Base-by-base conservation (phyloP, 2,329 filamentous ascomycete genomes). In the Scytalidium lignicola region DNA sequence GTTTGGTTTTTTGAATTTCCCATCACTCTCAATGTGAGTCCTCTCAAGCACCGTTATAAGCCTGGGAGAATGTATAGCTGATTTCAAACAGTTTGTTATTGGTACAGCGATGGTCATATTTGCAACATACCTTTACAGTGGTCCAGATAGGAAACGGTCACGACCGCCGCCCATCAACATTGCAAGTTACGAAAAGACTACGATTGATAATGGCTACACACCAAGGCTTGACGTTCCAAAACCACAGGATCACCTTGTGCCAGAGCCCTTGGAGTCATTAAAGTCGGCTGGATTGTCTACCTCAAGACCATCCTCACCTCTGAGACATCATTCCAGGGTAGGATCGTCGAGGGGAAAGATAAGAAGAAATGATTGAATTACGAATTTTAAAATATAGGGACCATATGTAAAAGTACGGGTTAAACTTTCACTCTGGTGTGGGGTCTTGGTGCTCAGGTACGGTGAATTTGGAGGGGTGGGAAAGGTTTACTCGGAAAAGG, bases 101-200 rank as follows among this genome's bases (percentile, higher is more conserved):
- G 93, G 93, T 47, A 91, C 91, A 0, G 74, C 75, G 10, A 72
- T 93, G 44, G 91, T 97, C 8, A 71, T 96, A 1, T 76, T 81
- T 40, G 86, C 91, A 2, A 95, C 90, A 2, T 96, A 90, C 65
- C 75, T 96, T 15, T 96, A 96, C 72, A 90, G 82, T 52, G 78
- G 79, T 5, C 78, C 82, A 1, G 80, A 90, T 54, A 72, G 76
- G 18, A 74, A 73, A 53, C 74, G 79, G 48, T 71, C 68, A 23
- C 79, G 83, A 15, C 82, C 88, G 19, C 73, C 80, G 0, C 81
- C 85, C 0, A 82, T 89, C 59, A 79, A 72, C 55, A 83, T 91
- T 52, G 85, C 84, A 43, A 81, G 74, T 55, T 90, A 86, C 62
- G 90, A 96, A 65, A 93, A 95, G 69, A 67, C 62, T 2, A 66